Evolutionary conservation across 108 stramenopile genomes (phyloP).

Genomic region (Aurantiochytrium sp.): DNA sequence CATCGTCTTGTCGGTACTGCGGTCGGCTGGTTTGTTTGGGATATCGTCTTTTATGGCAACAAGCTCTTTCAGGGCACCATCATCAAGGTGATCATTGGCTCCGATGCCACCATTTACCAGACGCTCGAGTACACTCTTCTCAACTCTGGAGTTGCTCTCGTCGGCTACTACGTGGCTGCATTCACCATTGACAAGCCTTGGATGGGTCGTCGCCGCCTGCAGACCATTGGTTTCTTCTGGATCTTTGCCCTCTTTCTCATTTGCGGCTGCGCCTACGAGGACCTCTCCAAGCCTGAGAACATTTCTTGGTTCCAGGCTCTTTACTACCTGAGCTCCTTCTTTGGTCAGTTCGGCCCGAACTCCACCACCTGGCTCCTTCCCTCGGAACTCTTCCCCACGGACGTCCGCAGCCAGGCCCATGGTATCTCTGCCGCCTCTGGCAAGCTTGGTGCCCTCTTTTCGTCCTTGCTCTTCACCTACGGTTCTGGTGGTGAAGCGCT

Average conservation of each 20-base stretch:
- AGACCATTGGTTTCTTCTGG: constrained; percentile 37
- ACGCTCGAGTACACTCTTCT: constrained; percentile 12
- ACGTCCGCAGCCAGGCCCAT: constrained; percentile 41
- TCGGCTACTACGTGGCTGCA: constrained; percentile 47
- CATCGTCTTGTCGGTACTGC: constrained; percentile 43
- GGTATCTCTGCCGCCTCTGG: constrained; percentile 55
- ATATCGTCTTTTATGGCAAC: constrained; percentile 53
- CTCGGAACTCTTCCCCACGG: constrained; percentile 46
- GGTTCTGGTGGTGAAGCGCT: neutral
- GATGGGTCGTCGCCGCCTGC: constrained; percentile 45
- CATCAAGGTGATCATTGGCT: neutral
- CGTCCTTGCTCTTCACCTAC: constrained; percentile 9
- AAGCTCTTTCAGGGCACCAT: constrained; percentile 23
- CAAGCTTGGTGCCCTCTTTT: constrained; percentile 34
- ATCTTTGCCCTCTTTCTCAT: constrained; percentile 23
- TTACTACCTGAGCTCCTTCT: constrained; percentile 48
- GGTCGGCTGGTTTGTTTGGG: constrained; percentile 54
- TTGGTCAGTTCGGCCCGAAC: constrained; percentile 53
- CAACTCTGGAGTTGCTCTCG: constrained; percentile 32
- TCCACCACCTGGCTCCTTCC: constrained; percentile 59
- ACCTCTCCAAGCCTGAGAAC: neutral
- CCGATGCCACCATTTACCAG: neutral
- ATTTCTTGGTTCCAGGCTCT: constrained; percentile 2
- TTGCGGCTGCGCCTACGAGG: neutral
- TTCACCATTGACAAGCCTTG: constrained; percentile 16